Percentiles rank a stretch among this genome's conserved stretches.
Evolutionary conservation across 139 green algal genomes (phyloP).

Genomic region (Coelastrella sp.): DNA sequence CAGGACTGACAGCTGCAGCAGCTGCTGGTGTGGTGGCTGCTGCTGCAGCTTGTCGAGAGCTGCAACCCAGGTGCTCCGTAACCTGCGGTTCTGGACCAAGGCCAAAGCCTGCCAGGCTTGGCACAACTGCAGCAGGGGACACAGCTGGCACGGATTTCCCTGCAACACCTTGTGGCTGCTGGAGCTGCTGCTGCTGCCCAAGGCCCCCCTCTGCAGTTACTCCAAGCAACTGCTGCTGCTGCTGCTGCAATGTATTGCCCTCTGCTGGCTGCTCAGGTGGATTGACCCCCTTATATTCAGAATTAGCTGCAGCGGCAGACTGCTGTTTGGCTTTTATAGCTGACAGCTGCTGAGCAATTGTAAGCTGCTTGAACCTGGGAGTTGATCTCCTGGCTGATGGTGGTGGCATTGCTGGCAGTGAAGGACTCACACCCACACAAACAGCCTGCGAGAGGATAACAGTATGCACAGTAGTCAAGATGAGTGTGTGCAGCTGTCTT

Average conservation of each 20-base stretch:
- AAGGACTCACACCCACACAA: background rate
- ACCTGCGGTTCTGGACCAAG: background rate
- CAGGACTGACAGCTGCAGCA: background rate
- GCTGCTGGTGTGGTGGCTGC: background rate
- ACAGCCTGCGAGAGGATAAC: background rate
- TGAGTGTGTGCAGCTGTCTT: background rate
- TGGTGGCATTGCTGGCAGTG: background rate
- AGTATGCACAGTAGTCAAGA: background rate
- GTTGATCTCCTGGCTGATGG: background rate
- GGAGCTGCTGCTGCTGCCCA: background rate
- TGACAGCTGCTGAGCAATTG: constrained; percentile 7
- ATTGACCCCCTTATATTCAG: too few species aligned
- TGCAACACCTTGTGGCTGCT: background rate
- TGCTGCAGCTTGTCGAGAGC: too few species aligned
- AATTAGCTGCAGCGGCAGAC: background rate
- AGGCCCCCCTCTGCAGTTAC: too few species aligned
- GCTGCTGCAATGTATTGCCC: background rate
- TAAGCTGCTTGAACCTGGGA: background rate
- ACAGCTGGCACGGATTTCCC: too few species aligned
- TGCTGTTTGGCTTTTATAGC: background rate
- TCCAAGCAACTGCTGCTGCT: too few species aligned
- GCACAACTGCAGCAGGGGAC: too few species aligned
- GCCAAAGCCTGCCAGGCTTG: too few species aligned
- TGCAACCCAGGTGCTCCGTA: background rate
- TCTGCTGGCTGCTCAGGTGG: too few species aligned